Base-by-base conservation (phyloP, 164 flowering plant genomes). In the Cinnamomum micranthum region DNA sequence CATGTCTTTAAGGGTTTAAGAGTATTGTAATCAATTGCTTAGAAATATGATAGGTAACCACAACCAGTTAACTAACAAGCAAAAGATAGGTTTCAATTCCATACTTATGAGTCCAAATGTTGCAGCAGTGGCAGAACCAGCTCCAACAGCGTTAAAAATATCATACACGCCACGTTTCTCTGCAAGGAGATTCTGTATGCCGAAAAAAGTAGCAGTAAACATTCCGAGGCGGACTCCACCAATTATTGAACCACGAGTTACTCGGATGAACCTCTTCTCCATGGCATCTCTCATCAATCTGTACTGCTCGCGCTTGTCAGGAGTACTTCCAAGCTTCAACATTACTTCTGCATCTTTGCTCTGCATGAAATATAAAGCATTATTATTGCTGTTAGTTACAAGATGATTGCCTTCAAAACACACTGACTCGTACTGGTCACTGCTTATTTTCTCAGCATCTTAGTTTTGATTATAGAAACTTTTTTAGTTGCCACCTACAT, bases 311-410 rank as follows among this genome's bases (percentile, higher is more conserved):
- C 99, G 94, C 81, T 96, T 96, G 82, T 96, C 99, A 4, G 95
- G 81, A 3, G 97, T 94, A 82, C 98, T 96, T 60, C 98, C 97
- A 28, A 94, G 90, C 86, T 94, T 91, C 84, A 96, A 80, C 88
- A 86, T 87, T 13, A 94, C 92, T 81, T 93, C 99, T 68, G 97
- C 99, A 88, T 96, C 99, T 82, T 96, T 96, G 82, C 99, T 94
- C 99, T 95, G 83, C 71, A 78, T 73, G 51, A 69, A 41, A 76
- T 11, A 60, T 23, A 59, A 65, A 27, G 47, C 6, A 23, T 41
- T 71, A 24, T 35, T 28, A 65, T 24, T 14, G 50, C 41, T 55
- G 22, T 69, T 6, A 60, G 14, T 24, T 59, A 31, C 52, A 72
- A 59, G 27, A 59, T 28, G 28, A 28, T 33, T 28, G 10, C 47